Percentiles rank a stretch among this genome's conserved stretches.
phyloP scores from a whole-genome alignment of 1,139 yeast species.

The Yamadazyma dendronema region DNA sequence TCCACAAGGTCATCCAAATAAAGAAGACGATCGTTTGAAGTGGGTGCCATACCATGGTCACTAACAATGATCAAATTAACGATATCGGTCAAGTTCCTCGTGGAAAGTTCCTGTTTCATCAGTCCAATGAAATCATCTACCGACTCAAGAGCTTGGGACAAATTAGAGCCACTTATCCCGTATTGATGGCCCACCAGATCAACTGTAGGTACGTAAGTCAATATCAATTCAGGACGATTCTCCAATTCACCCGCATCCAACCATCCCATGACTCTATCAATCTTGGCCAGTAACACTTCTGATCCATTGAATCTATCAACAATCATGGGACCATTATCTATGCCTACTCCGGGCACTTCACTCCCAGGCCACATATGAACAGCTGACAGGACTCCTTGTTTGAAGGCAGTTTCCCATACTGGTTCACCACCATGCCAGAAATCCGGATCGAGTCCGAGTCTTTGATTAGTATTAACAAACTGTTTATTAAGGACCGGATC shows the following conservation, averaged over 20 bases:
- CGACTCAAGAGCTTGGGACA: conserved; percentile 51
- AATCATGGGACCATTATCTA: conserved; percentile 45
- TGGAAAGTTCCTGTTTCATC: conserved; percentile 45
- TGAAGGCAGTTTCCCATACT: conserved; percentile 73
- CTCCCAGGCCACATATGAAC: conserved; percentile 99
- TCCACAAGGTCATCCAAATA: conserved; percentile 70
- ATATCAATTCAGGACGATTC: conserved; percentile 71
- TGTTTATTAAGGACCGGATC: conserved; percentile 57
- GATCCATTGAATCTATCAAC: conserved; percentile 65
- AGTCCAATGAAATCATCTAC: conserved; percentile 66
- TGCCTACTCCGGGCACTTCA: conserved; percentile 57
- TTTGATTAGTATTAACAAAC: conserved; percentile 64
- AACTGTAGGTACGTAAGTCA: conserved; percentile 78
- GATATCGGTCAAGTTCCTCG: conserved; percentile 58
- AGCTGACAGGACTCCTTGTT: conserved; percentile 66
- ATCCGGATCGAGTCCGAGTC: conserved; percentile 52
- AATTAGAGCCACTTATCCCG: conserved; percentile 64
- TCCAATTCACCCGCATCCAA: conserved; percentile 51
- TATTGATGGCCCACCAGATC: conserved; percentile 71
- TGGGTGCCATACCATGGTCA: conserved; percentile 95
- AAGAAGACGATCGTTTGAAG: conserved; percentile 62
- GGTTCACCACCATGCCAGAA: conserved; percentile 91
- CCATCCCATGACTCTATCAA: conserved; percentile 61
- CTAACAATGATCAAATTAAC: conserved; percentile 78
- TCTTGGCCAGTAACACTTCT: conserved; percentile 59